Base-by-base conservation (phyloP, 1,284 basidiomycete genomes). In the Anthracocystis panici-leucophaei region DNA sequence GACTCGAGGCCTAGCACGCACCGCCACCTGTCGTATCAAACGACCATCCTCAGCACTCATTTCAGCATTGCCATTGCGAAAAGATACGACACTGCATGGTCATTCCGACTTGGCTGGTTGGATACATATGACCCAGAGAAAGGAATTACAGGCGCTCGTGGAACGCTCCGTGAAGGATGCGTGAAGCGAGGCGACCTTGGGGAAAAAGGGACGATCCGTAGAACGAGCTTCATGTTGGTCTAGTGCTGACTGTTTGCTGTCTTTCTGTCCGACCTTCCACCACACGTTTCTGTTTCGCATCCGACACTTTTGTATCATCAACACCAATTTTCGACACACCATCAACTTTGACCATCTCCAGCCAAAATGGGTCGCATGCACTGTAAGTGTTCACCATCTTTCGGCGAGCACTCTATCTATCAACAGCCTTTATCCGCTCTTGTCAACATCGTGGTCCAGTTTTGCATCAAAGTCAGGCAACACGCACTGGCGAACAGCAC, bases 351-450 rank as follows among this genome's bases (percentile, higher is more conserved):
- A 63, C 65, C 66, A 53, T 52, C 45, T 61, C 10, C 61, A 80
- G 79, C 61, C 80, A 82, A 78, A 64, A 84, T 84, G 83, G 83
- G 83, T 83, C 83, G 83, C 75, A 84, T 84, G 83, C 81, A 84
- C 79, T 81, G 73, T 78, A 67, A 76, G 73, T 71, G 50, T 61
- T 54, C 52, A 52, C 44, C 60, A 18, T 45, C 25, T 42, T 12
- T 40, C 25, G 60, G 66, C 66, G 60, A 69, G 66, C 66, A 64
- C 61, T 56, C 44, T 12, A 11, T 23, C 14, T 23, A 16, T 29
- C 52, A 29, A 14, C 51, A 46, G 16, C 31, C 45, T 29, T 54
- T n/a, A 29, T 23, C 21, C 42, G 38, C 12, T 52, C 33, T 49
- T 46, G 50, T 53, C 55, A 16, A 3, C 55, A n/a, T 57, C 49